Conservation (phyloP, 2,329 filamentous ascomycete genomes). For the Apiospora rasikravindrae region DNA sequence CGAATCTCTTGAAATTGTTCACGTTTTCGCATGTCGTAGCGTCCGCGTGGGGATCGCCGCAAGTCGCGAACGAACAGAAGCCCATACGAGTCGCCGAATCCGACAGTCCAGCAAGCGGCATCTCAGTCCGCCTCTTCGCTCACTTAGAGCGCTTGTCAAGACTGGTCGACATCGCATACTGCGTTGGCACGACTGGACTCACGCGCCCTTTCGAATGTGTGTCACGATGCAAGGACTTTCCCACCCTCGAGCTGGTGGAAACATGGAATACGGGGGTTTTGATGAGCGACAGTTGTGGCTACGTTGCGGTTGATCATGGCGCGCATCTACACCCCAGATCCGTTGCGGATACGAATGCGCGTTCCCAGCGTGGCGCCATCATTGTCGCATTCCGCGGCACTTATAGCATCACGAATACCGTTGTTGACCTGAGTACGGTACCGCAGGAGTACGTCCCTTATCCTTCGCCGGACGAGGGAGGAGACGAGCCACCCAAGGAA, state of each 20-base stretch:
- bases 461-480: slow-evolving; percentile 59
- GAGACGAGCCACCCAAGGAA: slow-evolving; percentile 39
- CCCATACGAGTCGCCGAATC: neutral
- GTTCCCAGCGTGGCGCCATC: slow-evolving; percentile 52
- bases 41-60: neutral
- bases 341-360: slow-evolving; percentile 24
- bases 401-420: slow-evolving; percentile 90
- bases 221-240: slow-evolving; percentile 85
- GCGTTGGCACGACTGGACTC: slow-evolving; percentile 84
- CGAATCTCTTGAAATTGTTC: neutral
- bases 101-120: slow-evolving; percentile 29
- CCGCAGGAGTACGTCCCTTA: slow-evolving; percentile 93
- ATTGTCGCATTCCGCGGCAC: slow-evolving; percentile 92
- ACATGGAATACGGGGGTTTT: slow-evolving; percentile 91
- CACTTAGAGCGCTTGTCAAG: slow-evolving; percentile 88
- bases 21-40: slow-evolving; percentile 16
- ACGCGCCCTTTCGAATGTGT: slow-evolving; percentile 82
- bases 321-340: slow-evolving; percentile 26
- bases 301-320: slow-evolving; percentile 83
- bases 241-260: slow-evolving; percentile 75
- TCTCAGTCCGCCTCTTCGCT: slow-evolving; percentile 72
- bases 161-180: slow-evolving; percentile 93
- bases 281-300: slow-evolving; percentile 90
- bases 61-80: slow-evolving; percentile 1
- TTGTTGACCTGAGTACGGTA: slow-evolving; percentile 86